Evolutionary conservation across 2,329 filamentous ascomycete genomes (phyloP).

Genomic region (Stenocarpella maydis): DNA sequence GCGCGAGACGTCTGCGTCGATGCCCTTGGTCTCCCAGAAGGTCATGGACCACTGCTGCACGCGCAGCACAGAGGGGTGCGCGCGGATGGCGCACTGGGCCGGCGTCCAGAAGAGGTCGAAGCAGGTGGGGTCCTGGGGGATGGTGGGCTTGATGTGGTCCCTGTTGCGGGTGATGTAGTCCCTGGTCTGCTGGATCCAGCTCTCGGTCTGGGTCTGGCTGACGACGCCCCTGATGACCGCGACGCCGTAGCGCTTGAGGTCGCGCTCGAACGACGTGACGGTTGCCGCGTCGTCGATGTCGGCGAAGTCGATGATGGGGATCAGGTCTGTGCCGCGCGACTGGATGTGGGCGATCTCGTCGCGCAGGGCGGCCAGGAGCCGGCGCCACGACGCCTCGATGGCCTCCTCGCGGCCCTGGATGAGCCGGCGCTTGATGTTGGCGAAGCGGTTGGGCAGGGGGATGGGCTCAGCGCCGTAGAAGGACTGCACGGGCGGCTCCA

Average conservation of each 20-base stretch:
- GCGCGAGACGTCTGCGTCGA: conserved; percentile 54
- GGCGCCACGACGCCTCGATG: conserved; percentile 63
- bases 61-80: conserved; percentile 68
- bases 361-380: conserved; percentile 60
- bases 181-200: conserved; percentile 66
- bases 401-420: conserved; percentile 63
- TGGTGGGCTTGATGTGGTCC: conserved; percentile 60
- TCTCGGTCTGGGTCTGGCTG: conserved; percentile 61
- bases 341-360: conserved; percentile 62
- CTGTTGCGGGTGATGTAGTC: conserved; percentile 63
- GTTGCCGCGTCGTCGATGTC: conserved; percentile 57
- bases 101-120: conserved; percentile 80
- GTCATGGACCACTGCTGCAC: conserved; percentile 73
- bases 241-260: conserved; percentile 68
- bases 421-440: conserved; percentile 62
- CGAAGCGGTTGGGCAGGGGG: conserved; percentile 66
- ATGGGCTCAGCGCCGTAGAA: conserved; percentile 66
- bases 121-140: conserved; percentile 70
- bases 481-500: conserved; percentile 61
- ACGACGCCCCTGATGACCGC: conserved; percentile 73
- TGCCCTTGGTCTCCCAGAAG: conserved; percentile 65
- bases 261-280: conserved; percentile 62
- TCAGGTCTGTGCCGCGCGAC: conserved; percentile 58
- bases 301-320: conserved; percentile 63
- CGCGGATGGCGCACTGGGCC: conserved; percentile 72